Conservation (phyloP, 2,329 filamentous ascomycete species). For the Neofusicoccum umdonicola region DNA sequence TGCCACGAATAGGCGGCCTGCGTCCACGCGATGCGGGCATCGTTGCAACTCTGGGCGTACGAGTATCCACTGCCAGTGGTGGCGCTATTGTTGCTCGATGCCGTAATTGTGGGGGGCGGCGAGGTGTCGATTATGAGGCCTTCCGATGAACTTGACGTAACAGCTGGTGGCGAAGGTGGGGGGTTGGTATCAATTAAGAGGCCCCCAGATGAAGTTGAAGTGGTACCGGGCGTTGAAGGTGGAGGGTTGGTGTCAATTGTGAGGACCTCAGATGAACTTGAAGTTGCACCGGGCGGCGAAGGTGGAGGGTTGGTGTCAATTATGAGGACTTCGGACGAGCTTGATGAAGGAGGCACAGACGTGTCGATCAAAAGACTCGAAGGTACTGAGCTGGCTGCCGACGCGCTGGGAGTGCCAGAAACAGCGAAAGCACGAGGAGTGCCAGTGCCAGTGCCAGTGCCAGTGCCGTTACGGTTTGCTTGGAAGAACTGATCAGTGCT, state of each 20-base stretch:
- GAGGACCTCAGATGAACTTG: background rate
- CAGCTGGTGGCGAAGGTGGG: background rate
- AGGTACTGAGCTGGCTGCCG: background rate
- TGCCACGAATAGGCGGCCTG: background rate
- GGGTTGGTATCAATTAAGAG: background rate
- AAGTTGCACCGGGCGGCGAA: background rate
- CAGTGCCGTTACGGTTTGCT: background rate
- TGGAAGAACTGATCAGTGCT: background rate
- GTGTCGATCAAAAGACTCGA: background rate
- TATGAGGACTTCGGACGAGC: background rate
- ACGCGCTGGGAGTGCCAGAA: no score
- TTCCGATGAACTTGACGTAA: background rate
- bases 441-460: background rate
- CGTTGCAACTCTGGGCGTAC: background rate
- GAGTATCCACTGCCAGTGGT: background rate
- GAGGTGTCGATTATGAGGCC: no score
- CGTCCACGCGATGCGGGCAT: background rate
- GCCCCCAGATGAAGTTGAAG: background rate
- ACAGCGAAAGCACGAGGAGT: background rate
- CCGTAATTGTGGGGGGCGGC: background rate
- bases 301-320: background rate
- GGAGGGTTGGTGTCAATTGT: background rate
- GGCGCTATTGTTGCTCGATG: background rate
- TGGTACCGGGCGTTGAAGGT: background rate
- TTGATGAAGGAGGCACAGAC: background rate